Evolutionary conservation across 176 grass and related monocot genomes (phyloP).

Genomic region (Saccharum spontaneum): DNA sequence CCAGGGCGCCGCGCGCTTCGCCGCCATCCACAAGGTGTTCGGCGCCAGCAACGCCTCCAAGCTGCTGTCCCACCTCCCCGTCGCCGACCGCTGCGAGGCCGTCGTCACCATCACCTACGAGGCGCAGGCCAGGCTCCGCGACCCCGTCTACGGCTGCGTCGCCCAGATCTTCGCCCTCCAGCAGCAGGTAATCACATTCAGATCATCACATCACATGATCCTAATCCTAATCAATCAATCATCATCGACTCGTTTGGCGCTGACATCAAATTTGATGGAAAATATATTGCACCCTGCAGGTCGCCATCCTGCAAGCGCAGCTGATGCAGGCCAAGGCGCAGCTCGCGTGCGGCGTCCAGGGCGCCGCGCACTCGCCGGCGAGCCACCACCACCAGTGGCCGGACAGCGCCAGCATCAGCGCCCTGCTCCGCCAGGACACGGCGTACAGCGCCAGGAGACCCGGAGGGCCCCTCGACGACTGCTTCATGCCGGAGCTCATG

Average conservation of each 20-base stretch:
- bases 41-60: slow-evolving; percentile 96
- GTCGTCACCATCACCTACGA: slow-evolving; percentile 91
- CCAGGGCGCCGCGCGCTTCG: slow-evolving; percentile 69
- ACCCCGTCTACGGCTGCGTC: slow-evolving; percentile 87
- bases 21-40: slow-evolving; percentile 94
- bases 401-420: slow-evolving; percentile 36
- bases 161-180: slow-evolving; percentile 93
- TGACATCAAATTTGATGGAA: too few species aligned
- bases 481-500: slow-evolving; percentile 47
- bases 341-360: slow-evolving; percentile 51
- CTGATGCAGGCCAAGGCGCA: slow-evolving; percentile 88
- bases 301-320: slow-evolving; percentile 86
- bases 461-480: slow-evolving; percentile 26
- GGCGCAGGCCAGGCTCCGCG: slow-evolving; percentile 77
- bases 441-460: slow-evolving; percentile 43
- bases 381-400: slow-evolving; percentile 54
- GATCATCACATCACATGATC: too few species aligned
- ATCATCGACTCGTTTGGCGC: too few species aligned
- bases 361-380: slow-evolving; percentile 11
- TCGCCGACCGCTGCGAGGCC: slow-evolving; percentile 76
- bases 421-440: slow-evolving; percentile 33
- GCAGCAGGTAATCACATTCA: slow-evolving; percentile 36
- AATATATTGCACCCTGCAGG: neutral
- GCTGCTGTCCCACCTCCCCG: slow-evolving; percentile 91
- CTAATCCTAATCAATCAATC: too few species aligned